Percentiles rank a stretch among this genome's conserved stretches.
These are phyloP conservation scores for Aspergillus indologenus DNA, from an alignment of 495 filamentous ascomycete genomes.

Conservation along the genomic window DNA sequence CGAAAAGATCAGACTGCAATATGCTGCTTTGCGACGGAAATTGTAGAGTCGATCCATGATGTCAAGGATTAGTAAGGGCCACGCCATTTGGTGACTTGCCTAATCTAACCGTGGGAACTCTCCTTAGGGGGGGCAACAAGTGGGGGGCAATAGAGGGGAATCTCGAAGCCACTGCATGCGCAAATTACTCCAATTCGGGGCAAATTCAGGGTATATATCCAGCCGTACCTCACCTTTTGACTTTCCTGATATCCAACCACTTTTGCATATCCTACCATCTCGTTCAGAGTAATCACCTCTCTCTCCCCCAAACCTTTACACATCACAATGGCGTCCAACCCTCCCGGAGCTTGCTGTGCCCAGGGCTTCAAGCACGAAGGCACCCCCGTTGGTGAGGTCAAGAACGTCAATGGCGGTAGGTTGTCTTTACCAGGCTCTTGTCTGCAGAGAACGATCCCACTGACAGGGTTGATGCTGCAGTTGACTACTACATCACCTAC, in stretches of 20 bases:
- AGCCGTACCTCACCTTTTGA: neutral
- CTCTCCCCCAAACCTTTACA: neutral
- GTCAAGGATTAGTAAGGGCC: neutral
- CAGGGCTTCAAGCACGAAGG: slow-evolving; percentile 52
- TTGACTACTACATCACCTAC: slow-evolving; percentile 41
- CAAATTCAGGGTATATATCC: neutral
- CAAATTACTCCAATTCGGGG: neutral
- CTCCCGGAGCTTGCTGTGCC: slow-evolving; percentile 55
- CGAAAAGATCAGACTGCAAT: neutral
- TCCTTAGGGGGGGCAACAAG: neutral
- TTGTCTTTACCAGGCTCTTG: slow-evolving; percentile 16
- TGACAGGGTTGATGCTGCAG: slow-evolving; percentile 19
- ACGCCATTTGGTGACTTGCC: neutral
- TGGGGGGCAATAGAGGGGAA: neutral
- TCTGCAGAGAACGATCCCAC: slow-evolving; percentile 23
- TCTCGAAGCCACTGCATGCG: no score
- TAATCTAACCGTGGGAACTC: neutral
- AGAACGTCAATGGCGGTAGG: slow-evolving; percentile 41
- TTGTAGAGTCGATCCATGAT: neutral
- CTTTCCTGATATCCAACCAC: neutral
- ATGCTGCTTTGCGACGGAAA: neutral
- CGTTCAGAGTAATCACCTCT: neutral
- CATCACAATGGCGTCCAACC: slow-evolving; percentile 55
- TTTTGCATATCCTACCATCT: neutral
- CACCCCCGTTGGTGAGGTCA: slow-evolving; percentile 38